These are phyloP conservation scores for Suillus discolor DNA, from an alignment of 768 basidiomycete species.

Conservation along the genomic window DNA sequence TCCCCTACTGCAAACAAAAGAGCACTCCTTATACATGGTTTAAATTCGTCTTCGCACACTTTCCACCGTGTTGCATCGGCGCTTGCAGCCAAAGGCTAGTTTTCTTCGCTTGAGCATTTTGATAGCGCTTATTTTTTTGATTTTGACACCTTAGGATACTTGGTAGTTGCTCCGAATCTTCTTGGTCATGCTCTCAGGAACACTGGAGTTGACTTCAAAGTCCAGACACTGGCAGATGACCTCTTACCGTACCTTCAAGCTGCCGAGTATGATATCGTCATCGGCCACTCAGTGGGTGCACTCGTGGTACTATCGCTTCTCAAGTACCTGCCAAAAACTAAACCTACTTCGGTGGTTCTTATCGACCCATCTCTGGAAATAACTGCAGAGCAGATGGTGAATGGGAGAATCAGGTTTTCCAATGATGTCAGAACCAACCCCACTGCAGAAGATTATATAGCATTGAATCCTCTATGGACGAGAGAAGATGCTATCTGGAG, in stretches of 20 bases:
- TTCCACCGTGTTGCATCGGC: conserved; percentile 20
- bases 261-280: conserved; percentile 11
- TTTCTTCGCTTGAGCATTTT: background rate
- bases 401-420: background rate
- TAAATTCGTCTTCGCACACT: conserved; percentile 15
- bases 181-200: conserved; percentile 23
- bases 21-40: conserved; percentile 24
- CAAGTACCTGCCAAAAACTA: conserved; percentile 14
- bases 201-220: conserved; percentile 1
- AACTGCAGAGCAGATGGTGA: conserved; percentile 2
- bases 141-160: conserved; percentile 19
- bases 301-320: conserved; percentile 18
- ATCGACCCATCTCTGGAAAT: conserved; percentile 20
- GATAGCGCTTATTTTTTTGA: background rate
- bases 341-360: conserved; percentile 18
- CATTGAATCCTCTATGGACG: conserved; percentile 10
- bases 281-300: conserved; percentile 27
- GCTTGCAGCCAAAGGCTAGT: conserved; percentile 21
- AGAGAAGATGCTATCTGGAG: conserved; percentile 11
- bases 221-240: conserved; percentile 2
- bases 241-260: conserved; percentile 4
- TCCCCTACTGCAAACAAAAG: conserved; percentile 18
- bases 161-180: conserved; percentile 25
- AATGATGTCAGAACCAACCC: conserved; percentile 5
- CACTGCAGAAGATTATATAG: conserved; percentile 5